Base-by-base conservation (phyloP, 176 grass and related monocot genomes). In the Aegilops sharonensis region DNA sequence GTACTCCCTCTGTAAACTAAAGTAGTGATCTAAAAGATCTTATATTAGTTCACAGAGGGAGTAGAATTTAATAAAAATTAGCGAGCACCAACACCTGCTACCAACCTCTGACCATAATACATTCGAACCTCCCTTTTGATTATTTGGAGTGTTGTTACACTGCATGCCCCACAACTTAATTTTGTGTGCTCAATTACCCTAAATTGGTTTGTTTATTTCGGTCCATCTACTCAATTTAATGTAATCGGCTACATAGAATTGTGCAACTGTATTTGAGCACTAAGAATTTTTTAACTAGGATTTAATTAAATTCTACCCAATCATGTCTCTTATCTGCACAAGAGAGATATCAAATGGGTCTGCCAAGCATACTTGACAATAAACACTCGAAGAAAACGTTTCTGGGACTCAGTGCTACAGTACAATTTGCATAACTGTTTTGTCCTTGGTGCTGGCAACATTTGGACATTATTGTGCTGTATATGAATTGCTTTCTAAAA, bases 381-480 rank as follows among this genome's bases (percentile, higher is more conserved):
- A 30, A 57, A 82, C 65, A 25, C 45, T 32, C 12, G 17, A 32
- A 70, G 32, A 52, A 60, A 36, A 32, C 35, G 56, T 36, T 75
- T 37, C 36, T 68, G 62, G 61, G 12, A 66, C 12, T 76, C 43
- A n/a, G n/a, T 48, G 36, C 25, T 3, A n/a, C 39, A 8, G 18
- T 30, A n/a, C 84, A 86, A 40, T 78, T 37, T 60, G 8, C 20
- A 62, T 73, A 35, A 78, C 39, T 18, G 27, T 87, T 71, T 65
- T 75, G 13, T 80, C 65, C 47, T 23, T 60, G 71, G 23, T 37
- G 63, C 21, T 62, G 2, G 30, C 5, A 81, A 11, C 9, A 66
- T 23, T 81, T 76, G 15, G 23, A 23, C 8, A 82, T 82, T 83
- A 77, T 80, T 61, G 48, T 77, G 20, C 18, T 3, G 18, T 77